Evolutionary conservation across 2,329 filamentous ascomycete genomes (phyloP).

Genomic region (Zalaria sp.): DNA sequence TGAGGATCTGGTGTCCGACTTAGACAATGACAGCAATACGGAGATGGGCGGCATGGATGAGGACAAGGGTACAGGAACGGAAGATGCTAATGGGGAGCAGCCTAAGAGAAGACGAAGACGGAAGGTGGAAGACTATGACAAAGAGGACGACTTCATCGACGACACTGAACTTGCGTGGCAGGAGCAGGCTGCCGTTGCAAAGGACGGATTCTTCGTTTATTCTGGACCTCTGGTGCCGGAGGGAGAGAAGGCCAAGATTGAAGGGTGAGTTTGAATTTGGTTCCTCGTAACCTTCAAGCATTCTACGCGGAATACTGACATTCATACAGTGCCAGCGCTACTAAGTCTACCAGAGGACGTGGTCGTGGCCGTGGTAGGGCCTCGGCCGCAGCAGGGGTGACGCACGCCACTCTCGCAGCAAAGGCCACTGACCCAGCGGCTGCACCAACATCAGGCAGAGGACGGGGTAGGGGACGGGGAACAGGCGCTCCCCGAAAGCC

Average conservation of each 20-base stretch:
- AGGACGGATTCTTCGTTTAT: conserved; percentile 97
- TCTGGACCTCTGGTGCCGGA: conserved; percentile 82
- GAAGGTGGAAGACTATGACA: conserved; percentile 53
- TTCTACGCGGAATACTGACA: conserved; percentile 19
- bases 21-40: conserved; percentile 66
- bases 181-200: conserved; percentile 82
- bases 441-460: conserved; percentile 21
- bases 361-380: conserved; percentile 51
- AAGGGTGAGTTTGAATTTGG: conserved; percentile 36
- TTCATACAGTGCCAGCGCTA: conserved; percentile 2
- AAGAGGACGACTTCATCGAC: conserved; percentile 60
- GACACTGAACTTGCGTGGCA: conserved; percentile 94
- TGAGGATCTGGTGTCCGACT: conserved; percentile 50
- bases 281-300: background rate
- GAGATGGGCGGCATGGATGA: conserved; percentile 60
- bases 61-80: conserved; percentile 49
- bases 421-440: conserved; percentile 9
- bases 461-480: conserved; percentile 53
- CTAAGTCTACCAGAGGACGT: conserved; percentile 23
- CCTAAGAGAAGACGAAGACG: conserved; percentile 68
- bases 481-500: conserved; percentile 65
- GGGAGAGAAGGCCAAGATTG: conserved; percentile 58
- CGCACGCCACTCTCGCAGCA: conserved; percentile 13
- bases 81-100: conserved; percentile 53
- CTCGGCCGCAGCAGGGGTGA: conserved; percentile 22